Conservation (phyloP, 495 filamentous ascomycete genomes). For the Copromyces sp. region DNA sequence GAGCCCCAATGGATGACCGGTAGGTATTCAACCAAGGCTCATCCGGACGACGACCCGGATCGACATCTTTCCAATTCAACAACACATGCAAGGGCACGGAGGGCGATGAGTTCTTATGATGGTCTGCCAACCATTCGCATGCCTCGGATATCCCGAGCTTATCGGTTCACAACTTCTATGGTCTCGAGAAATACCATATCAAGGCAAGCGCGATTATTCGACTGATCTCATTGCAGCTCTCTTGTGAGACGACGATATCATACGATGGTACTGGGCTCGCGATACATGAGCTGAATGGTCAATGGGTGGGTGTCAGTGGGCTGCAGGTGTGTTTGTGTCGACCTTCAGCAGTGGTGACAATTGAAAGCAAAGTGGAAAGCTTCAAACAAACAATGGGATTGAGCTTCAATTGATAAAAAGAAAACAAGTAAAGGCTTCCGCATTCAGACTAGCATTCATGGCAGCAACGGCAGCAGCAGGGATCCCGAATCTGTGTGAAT, state of each 20-base stretch:
- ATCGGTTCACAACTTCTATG: too few relatives aligned
- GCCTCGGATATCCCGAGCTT: too few relatives aligned
- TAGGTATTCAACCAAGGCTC: not conserved
- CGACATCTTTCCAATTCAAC: not conserved
- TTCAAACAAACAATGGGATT: not conserved
- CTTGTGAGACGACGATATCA: too few relatives aligned
- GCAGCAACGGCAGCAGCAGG: not conserved
- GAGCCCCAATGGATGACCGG: too few relatives aligned
- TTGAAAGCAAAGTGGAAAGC: too few relatives aligned
- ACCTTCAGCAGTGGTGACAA: not conserved
- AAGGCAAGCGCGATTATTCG: too few relatives aligned
- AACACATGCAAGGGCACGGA: not conserved
- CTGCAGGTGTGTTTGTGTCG: not conserved
- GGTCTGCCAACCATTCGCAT: too few relatives aligned
- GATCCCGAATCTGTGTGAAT: not conserved
- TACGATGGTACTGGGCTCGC: not conserved
- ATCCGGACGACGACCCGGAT: not conserved
- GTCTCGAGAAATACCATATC: too few relatives aligned
- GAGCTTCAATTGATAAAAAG: not conserved
- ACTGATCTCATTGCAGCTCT: too few relatives aligned
- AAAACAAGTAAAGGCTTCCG: not conserved
- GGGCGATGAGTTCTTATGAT: too few relatives aligned
- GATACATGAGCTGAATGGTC: not conserved
- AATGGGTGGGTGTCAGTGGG: not conserved
- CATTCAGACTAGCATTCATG: not conserved